Conservation (phyloP, 306 rosid genomes). For the Trifolium dubium region DNA sequence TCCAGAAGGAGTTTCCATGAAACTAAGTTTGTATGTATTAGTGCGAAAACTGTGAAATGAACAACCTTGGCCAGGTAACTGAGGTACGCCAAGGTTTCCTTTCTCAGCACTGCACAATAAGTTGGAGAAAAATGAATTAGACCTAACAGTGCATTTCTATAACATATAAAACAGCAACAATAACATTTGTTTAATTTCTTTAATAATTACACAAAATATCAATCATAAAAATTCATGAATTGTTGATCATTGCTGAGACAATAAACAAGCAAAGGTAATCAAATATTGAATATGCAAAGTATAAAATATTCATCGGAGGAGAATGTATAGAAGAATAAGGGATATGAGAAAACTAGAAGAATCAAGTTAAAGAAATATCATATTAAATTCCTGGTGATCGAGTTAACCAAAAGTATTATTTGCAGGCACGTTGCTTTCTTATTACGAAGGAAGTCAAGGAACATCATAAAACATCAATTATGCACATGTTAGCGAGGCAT, state of each 20-base stretch:
- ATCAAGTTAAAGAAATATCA: constrained; percentile 13
- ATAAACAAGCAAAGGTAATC: constrained; percentile 19
- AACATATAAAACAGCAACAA: constrained; percentile 22
- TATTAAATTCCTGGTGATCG: not conserved
- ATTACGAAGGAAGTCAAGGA: constrained; percentile 11
- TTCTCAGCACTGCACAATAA: constrained; percentile 70
- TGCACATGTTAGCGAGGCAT: not conserved
- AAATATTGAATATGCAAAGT: constrained; percentile 34
- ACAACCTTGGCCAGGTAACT: constrained; percentile 96
- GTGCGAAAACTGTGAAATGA: constrained; percentile 96
- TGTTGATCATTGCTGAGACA: constrained; percentile 17
- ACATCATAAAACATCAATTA: constrained; percentile 15
- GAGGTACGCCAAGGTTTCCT: constrained; percentile 96
- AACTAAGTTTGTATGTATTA: constrained; percentile 90
- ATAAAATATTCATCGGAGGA: constrained; percentile 5
- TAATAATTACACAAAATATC: constrained; percentile 1
- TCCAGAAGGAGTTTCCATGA: constrained; percentile 96
- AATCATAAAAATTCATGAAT: constrained; percentile 21
- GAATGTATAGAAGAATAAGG: constrained; percentile 17
- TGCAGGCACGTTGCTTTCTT: not conserved
- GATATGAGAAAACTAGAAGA: constrained; percentile 16
- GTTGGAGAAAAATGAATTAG: not conserved
- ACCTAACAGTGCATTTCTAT: constrained; percentile 23
- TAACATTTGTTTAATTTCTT: not conserved
- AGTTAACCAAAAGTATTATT: constrained; percentile 17